phyloP scores from a whole-genome alignment of 257 asterid species.

The Plantago elongata region DNA sequence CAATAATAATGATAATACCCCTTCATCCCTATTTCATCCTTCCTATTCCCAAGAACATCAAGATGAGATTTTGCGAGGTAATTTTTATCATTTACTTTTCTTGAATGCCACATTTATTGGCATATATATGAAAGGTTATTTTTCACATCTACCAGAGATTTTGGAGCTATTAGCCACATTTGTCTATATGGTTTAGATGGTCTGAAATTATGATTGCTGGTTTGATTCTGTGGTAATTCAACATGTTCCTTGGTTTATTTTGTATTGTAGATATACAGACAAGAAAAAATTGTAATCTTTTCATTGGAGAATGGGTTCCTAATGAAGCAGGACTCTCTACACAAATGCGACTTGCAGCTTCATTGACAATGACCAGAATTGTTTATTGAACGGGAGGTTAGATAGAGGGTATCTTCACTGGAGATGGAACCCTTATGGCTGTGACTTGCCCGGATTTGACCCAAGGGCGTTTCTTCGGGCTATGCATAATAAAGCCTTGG shows the following conservation, averaged over 20 bases:
- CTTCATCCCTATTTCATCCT: too few species aligned
- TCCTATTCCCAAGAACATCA: neutral
- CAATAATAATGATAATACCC: too few species aligned
- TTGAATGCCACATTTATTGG: too few species aligned
- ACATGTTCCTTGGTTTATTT: too few species aligned
- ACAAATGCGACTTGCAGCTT: constrained; percentile 58
- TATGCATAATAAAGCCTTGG: constrained; percentile 69
- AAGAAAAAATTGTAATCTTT: constrained; percentile 48
- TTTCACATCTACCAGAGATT: too few species aligned
- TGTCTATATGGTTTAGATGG: too few species aligned
- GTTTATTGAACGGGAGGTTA: constrained; percentile 67
- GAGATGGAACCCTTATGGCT: constrained; percentile 73
- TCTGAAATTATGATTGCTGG: neutral
- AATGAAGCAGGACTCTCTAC: constrained; percentile 49
- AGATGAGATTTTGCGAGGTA: constrained; percentile 28
- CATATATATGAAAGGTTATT: too few species aligned
- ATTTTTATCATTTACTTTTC: too few species aligned
- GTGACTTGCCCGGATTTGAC: constrained; percentile 47
- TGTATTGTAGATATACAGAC: constrained; percentile 19
- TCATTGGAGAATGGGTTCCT: constrained; percentile 71
- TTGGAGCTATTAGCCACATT: too few species aligned
- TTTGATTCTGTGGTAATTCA: constrained; percentile 9
- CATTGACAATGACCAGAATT: constrained; percentile 64
- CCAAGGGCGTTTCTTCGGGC: constrained; percentile 53
- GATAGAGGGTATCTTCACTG: constrained; percentile 68